phyloP scores from a whole-genome alignment of 441 rosid genomes.

The Corymbia citriodora region DNA sequence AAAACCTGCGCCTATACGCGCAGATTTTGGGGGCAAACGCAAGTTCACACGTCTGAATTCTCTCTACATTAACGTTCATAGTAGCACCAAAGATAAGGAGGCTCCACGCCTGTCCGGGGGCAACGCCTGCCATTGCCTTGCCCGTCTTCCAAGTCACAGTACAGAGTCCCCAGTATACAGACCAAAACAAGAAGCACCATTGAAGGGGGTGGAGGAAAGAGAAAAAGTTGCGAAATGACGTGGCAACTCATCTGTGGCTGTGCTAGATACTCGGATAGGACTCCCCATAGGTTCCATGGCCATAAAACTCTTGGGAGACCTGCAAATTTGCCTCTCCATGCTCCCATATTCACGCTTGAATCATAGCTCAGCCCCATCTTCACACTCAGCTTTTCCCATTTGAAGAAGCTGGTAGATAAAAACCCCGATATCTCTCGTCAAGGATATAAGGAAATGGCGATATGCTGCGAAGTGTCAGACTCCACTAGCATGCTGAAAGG shows the following conservation, averaged over 20 bases:
- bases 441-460: constrained; percentile 1
- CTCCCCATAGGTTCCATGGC: background rate
- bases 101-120: background rate
- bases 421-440: background rate
- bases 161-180: background rate
- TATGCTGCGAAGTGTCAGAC: constrained; percentile 18
- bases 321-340: background rate
- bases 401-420: background rate
- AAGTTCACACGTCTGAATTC: background rate
- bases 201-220: background rate
- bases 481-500: constrained; percentile 7
- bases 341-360: background rate
- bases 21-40: background rate
- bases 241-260: background rate
- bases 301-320: background rate
- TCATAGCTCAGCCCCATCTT: background rate
- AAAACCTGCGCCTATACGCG: background rate
- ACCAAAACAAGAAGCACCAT: background rate
- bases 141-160: background rate
- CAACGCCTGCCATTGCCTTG: background rate
- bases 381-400: background rate
- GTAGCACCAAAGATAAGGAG: background rate
- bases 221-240: background rate
- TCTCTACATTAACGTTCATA: background rate
- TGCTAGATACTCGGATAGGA: background rate